Evolutionary conservation across 495 filamentous ascomycete species (phyloP).

Genomic region (Penicillium canariense): DNA sequence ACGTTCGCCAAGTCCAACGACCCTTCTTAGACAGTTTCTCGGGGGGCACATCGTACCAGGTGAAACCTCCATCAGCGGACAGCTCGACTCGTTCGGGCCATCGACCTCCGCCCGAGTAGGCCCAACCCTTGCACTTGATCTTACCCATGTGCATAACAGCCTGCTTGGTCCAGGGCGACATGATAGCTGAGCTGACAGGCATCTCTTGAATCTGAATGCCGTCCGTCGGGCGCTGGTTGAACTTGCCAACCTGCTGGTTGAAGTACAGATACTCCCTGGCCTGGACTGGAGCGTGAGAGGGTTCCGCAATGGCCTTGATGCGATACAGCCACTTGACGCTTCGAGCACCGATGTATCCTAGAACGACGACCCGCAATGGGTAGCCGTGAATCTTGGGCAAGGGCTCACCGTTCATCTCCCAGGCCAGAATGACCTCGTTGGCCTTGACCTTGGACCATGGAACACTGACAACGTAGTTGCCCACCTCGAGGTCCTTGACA

Average conservation of each 20-base stretch:
- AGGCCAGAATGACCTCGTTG: conserved; percentile 65
- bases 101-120: conserved; percentile 46
- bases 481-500: conserved; percentile 59
- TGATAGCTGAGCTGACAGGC: conserved; percentile 49
- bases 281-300: conserved; percentile 44
- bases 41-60: conserved; percentile 35
- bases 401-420: conserved; percentile 68
- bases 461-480: conserved; percentile 63
- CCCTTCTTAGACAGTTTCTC: conserved; percentile 38
- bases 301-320: conserved; percentile 38
- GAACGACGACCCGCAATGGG: conserved; percentile 59
- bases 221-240: conserved; percentile 32
- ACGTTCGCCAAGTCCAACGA: conserved; percentile 38
- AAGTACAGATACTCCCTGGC: conserved; percentile 49
- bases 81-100: conserved; percentile 47
- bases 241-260: conserved; percentile 35
- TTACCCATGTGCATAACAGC: conserved; percentile 32
- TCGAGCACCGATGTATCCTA: conserved; percentile 56
- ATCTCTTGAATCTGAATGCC: conserved; percentile 49
- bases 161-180: conserved; percentile 35
- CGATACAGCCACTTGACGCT: conserved; percentile 46
- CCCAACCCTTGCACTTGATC: conserved; percentile 44
- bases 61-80: conserved; percentile 40
- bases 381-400: conserved; percentile 65
- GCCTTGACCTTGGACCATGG: conserved; percentile 63